These are phyloP conservation scores for Ophiocordyceps camponoti-saundersi DNA, from an alignment of 2,329 filamentous ascomycete species.

Conservation along the genomic window DNA sequence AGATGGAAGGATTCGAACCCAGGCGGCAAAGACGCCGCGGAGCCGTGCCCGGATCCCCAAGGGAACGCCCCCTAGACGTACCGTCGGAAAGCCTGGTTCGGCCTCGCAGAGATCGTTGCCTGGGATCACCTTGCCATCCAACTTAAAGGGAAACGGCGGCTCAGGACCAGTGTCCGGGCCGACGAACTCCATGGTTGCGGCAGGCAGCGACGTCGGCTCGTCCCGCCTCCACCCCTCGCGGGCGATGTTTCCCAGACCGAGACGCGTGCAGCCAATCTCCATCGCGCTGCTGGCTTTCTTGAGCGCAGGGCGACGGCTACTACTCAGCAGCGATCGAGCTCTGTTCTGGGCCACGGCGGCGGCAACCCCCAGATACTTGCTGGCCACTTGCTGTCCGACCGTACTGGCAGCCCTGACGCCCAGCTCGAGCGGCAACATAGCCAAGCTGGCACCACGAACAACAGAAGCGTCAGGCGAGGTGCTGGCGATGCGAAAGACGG, in stretches of 20 bases:
- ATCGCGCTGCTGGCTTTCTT: constrained; percentile 23
- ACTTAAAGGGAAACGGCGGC: constrained; percentile 33
- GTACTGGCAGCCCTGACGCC: constrained; percentile 39
- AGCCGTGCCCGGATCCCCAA: constrained; percentile 36
- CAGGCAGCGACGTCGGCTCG: constrained; percentile 17
- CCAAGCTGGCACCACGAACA: constrained; percentile 45
- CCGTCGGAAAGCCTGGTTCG: constrained; percentile 31
- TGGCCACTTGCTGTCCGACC: constrained; percentile 26
- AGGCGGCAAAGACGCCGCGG: constrained; percentile 47
- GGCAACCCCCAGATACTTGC: constrained; percentile 22
- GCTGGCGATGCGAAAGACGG: constrained; percentile 52
- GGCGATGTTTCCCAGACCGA: constrained; percentile 9
- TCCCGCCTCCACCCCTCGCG: background rate
- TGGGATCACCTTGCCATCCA: constrained; percentile 27
- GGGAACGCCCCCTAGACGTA: constrained; percentile 33
- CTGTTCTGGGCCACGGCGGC: constrained; percentile 21
- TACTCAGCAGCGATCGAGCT: constrained; percentile 14
- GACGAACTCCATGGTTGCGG: constrained; percentile 19
- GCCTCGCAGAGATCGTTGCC: constrained; percentile 23
- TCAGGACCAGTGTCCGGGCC: constrained; percentile 33
- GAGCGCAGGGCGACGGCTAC: constrained; percentile 5
- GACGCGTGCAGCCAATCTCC: constrained; percentile 16
- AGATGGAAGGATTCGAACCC: constrained; percentile 27
- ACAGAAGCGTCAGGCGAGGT: constrained; percentile 43
- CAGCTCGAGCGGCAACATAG: constrained; percentile 47